These are phyloP conservation scores for Metarhizium guizhouense DNA, from an alignment of 2,329 filamentous ascomycete genomes.

Conservation along the genomic window DNA sequence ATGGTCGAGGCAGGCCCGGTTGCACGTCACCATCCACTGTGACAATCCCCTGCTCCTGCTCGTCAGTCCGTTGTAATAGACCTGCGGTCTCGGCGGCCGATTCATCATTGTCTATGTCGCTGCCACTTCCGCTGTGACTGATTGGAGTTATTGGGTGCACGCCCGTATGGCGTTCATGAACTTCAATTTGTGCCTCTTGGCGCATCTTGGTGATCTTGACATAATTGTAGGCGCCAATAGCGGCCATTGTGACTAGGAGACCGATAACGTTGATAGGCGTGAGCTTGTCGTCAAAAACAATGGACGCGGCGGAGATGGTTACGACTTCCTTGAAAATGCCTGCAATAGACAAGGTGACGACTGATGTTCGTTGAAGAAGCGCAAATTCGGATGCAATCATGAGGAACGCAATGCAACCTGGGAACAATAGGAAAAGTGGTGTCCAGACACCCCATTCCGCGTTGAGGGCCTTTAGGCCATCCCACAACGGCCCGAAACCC, in stretches of 20 bases:
- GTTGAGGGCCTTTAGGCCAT: conserved; percentile 55
- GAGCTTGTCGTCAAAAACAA: conserved; percentile 82
- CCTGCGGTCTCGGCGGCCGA: conserved; percentile 36
- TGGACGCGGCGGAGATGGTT: conserved; percentile 79
- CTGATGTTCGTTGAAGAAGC: conserved; percentile 85
- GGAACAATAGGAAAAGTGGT: conserved; percentile 73
- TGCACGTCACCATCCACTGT: conserved; percentile 32
- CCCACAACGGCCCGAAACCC: conserved; percentile 58
- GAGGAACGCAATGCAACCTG: conserved; percentile 81
- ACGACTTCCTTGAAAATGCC: conserved; percentile 99
- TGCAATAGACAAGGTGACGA: conserved; percentile 91
- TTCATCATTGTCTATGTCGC: conserved; percentile 32
- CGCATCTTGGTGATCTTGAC: conserved; percentile 91
- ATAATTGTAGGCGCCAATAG: conserved; percentile 87
- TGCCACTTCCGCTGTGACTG: conserved; percentile 29
- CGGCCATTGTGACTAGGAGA: conserved; percentile 76
- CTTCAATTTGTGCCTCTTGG: conserved; percentile 53
- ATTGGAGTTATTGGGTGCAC: conserved; percentile 23
- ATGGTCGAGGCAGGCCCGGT: conserved; percentile 19
- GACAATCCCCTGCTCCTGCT: conserved; percentile 25
- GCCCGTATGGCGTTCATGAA: conserved; percentile 32
- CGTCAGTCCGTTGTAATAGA: conserved; percentile 32
- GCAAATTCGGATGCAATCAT: conserved; percentile 98
- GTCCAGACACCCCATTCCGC: conserved; percentile 60
- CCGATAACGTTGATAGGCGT: conserved; percentile 83